Base-by-base conservation (phyloP, 495 filamentous ascomycete genomes). In the Monascus purpureus region DNA sequence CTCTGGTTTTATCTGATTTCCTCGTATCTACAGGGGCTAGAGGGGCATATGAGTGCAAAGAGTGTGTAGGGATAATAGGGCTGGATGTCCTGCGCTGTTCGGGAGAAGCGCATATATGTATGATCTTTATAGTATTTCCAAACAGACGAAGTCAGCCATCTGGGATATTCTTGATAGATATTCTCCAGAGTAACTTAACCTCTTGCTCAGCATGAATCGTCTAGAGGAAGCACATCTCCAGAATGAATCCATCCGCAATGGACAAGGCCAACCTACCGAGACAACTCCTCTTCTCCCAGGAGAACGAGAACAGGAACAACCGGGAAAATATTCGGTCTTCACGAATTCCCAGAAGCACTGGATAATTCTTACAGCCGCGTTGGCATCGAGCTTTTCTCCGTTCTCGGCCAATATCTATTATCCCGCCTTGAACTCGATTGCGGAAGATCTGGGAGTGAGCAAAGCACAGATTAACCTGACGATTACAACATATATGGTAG, bases 371-470 rank as follows among this genome's bases (percentile, higher is more conserved):
- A 45, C 39, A 15, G 55, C 49, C 17, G 52, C 54, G 13, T 42
- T 43, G 25, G 50, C 41, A 11, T 57, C 43, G 0, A 45, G 47
- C 2, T 65, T 57, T 14, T 53, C 53, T 3, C 53, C 64, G 0
- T 39, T 68, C 6, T 67, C 64, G 0, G 48, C 60, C 2, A 63
- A 57, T 15, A 65, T 69, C 22, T 72, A 67, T 37, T 62, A 62
- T 17, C 67, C 67, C 6, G 50, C 61, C 1, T 16, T 72, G 13
- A 57, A 62, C 31, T 39, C 50, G 2, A 47, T 72, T 4, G 43
- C 58, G 1, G 30, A 43, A 9, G 57, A 60, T 15, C 40, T 67
- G 6, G 28, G 50, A 16, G 58, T 65, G 8, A 59, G 51, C 8
- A 35, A 39, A 2, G 40, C 50, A 7, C 29, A 53, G 26, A 68